Base-by-base conservation (phyloP, 495 filamentous ascomycete genomes). In the Xanthoparmelia taractica region DNA sequence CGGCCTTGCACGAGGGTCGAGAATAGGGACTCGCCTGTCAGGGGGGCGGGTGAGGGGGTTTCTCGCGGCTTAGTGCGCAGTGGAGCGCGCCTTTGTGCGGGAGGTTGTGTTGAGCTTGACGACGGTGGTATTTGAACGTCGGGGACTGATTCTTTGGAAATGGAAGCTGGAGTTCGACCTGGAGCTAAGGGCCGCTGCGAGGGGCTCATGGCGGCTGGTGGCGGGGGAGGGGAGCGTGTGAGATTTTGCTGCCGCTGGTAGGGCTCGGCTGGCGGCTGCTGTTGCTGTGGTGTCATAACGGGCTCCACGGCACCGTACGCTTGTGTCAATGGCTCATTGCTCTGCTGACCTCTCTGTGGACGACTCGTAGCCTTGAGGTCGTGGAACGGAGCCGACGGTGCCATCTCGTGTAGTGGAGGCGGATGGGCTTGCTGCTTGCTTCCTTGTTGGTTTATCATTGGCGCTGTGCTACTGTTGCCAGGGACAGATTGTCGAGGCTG, bases 401-500 rank as follows among this genome's bases (percentile, higher is more conserved):
- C 27, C 52, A 34, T 34, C 25, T 56, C 18, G 11, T 56, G 7
- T 29, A 23, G 25, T 34, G 52, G 52, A 29, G 25, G 25, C 33
- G 25, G 20, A 12, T 15, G 27, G 52, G 10, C 52, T 23, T 56
- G 52, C 25, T 34, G 52, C 27, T 15, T 34, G 20, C 25, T 11
- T 29, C 52, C 52, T 29, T 10, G 52, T 15, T 29, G 52, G 10
- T 23, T 56, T 56, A 4, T 23, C 33, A 34, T 56, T 15, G 52
- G 20, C 20, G 52, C 52, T 29, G 52, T 10, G 40, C 40, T 41
- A 41, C 11, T 41, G 40, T 17, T 41, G 40, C 40, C 15, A 41
- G 40, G 40, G 40, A 41, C 40, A 41, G 52, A n/a, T 56, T 56
- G 52, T 56, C 17, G 52, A 56, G 52, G 52, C 33, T 23, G 52